Conservation (phyloP, 805 yeast species). For the Barnettozyma pratensis region DNA sequence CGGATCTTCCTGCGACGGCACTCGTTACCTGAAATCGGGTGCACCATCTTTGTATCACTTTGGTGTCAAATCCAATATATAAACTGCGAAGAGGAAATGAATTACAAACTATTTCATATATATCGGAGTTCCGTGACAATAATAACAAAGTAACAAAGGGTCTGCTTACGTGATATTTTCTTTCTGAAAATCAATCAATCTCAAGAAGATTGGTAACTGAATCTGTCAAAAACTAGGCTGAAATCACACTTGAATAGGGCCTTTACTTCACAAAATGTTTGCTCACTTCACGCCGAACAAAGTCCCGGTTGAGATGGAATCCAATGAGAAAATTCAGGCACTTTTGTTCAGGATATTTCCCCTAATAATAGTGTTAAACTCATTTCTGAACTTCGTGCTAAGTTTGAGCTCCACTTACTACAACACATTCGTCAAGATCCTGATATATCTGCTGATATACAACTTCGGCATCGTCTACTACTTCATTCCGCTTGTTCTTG, state of each 20-base stretch:
- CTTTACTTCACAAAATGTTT: conserved; percentile 1
- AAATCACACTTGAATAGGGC: neutral
- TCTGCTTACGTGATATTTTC: too few relatives aligned
- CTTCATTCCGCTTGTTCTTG: conserved; percentile 2
- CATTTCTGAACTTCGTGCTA: conserved; percentile 1
- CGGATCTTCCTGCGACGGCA: conserved; percentile 24
- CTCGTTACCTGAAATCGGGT: conserved; percentile 23
- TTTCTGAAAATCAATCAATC: too few relatives aligned
- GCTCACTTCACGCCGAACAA: conserved; percentile 4
- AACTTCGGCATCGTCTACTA: neutral
- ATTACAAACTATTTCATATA: neutral
- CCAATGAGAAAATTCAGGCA: conserved; percentile 5
- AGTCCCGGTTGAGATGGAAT: conserved; percentile 1
- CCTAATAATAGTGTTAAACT: neutral
- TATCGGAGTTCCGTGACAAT: too few relatives aligned
- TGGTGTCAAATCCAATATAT: neutral
- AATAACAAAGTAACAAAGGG: too few relatives aligned
- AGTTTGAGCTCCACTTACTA: conserved; percentile 5
- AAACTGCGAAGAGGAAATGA: neutral
- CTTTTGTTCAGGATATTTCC: conserved; percentile 6
- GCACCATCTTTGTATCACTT: conserved; percentile 6
- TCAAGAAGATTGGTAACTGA: too few relatives aligned
- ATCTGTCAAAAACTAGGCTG: too few relatives aligned
- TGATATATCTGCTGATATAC: conserved; percentile 4
- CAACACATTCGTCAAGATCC: conserved; percentile 5